Conservation (phyloP, 768 basidiomycete genomes). For the Russula brevipes region DNA sequence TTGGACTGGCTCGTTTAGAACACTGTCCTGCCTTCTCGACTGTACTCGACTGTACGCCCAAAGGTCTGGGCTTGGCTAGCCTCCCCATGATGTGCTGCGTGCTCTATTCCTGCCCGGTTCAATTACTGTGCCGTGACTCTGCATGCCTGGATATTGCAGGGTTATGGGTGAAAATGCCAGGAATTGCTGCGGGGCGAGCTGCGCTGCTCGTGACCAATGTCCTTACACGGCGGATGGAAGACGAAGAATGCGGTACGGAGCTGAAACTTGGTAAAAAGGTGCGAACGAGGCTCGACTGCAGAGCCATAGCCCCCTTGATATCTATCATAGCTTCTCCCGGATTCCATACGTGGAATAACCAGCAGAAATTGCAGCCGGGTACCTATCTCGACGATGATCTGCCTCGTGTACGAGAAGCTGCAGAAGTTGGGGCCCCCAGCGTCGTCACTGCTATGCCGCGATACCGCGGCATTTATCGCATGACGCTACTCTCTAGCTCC, state of each 20-base stretch:
- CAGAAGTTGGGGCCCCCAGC: constrained; percentile 6
- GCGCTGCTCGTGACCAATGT: constrained; percentile 6
- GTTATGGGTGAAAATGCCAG: not conserved
- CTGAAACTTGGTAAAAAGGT: not conserved
- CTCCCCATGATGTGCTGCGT: not conserved
- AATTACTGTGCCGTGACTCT: not conserved
- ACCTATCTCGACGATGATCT: constrained; percentile 20
- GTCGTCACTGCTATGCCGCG: constrained; percentile 3
- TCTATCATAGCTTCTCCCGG: constrained; percentile 4
- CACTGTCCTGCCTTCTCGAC: not conserved
- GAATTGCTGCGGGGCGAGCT: not conserved
- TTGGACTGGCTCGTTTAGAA: not conserved
- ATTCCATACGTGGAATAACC: constrained; percentile 13
- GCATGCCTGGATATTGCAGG: not conserved
- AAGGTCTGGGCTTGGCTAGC: constrained; percentile 6
- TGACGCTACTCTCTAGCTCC: not conserved
- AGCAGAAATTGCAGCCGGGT: constrained; percentile 6
- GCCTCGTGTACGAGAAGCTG: constrained; percentile 16
- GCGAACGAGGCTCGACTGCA: not conserved
- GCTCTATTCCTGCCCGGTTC: constrained; percentile 2
- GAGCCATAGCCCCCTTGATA: not conserved
- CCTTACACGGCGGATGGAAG: constrained; percentile 6
- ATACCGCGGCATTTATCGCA: constrained; percentile 13
- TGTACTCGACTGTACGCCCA: not conserved
- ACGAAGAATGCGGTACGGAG: not conserved